Evolutionary conservation across 192 early-diverging fungal species (phyloP), one percentile per base, ranked within the genome.

Genomic region (Chytriomyces confervae): DNA sequence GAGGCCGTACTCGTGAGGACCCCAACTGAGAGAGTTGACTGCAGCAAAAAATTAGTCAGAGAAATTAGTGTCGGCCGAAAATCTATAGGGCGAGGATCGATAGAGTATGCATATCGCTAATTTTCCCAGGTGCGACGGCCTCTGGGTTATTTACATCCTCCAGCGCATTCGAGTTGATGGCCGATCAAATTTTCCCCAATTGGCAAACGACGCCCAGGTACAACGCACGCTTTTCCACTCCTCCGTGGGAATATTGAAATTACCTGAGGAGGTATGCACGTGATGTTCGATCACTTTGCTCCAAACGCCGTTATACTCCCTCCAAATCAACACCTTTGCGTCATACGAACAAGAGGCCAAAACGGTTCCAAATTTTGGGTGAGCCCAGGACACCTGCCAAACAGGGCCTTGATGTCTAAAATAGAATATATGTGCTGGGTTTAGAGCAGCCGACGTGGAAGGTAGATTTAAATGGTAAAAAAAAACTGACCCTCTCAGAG

Each of bases 381-480:
- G 98, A 13, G 97, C 96, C 98, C 98, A 99, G 18, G 95, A 88
- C 24, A 99, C 93, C 80, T 97, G 96, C 98, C 98, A 99, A n/a
- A 99, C 97, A 5, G 98, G 98, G 24, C 96, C 97, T 61, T 94
- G 92, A 81, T 99, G 97, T 48, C 93, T 96, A 67, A 44, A 18
- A 49, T 6, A 13, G 61, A 43, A 49, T 6, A 13, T 6, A 51
- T 27, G 27, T 29, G 53, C 20, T 16, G 18, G 66, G 9, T 20
- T 50, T 16, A 29, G 13, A 27, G 36, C n/a, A 13, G 27, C 13
- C 23, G 43, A 72, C 57, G 57, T 66, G 62, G 62, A 13, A 50
- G 24, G 27, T 61, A 60, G 36, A 23, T 2, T 27, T 61, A 61
- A 27, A 50, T 18, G 24, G 51, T 27, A n/a, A 46, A 5, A 18